These are phyloP conservation scores for Phytophthora quininea DNA, from an alignment of 352 stramenopile species.

Conservation along the genomic window DNA sequence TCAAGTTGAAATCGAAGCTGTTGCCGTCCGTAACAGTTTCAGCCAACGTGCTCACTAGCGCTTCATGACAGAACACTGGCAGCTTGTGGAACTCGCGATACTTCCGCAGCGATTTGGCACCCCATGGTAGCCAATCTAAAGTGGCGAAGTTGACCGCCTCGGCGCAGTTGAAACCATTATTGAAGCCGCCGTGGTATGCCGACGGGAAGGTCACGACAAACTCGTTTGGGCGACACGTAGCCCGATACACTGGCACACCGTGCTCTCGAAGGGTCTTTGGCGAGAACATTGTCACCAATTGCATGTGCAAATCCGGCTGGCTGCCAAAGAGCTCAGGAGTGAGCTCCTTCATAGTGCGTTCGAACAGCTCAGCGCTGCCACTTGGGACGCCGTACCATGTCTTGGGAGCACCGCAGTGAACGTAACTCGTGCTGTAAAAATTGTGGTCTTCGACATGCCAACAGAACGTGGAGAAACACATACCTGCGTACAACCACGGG, in stretches of 20 bases:
- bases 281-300: constrained; percentile 89
- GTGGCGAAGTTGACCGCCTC: constrained; percentile 93
- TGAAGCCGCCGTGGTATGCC: constrained; percentile 98
- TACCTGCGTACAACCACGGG: constrained; percentile 99
- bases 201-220: constrained; percentile 99
- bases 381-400: constrained; percentile 98
- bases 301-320: constrained; percentile 96
- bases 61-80: constrained; percentile 88
- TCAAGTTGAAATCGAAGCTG: constrained; percentile 54
- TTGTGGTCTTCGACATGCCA: constrained; percentile 99
- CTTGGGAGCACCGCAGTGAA: constrained; percentile 97
- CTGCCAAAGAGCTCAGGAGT: constrained; percentile 95
- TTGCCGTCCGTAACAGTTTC: constrained; percentile 67
- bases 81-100: constrained; percentile 84
- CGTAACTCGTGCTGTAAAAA: constrained; percentile 99
- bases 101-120: constrained; percentile 69
- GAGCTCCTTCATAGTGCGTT: constrained; percentile 89
- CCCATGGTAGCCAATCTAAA: constrained; percentile 88
- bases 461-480: constrained; percentile 99
- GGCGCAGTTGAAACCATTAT: constrained; percentile 95
- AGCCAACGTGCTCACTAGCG: constrained; percentile 78
- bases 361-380: constrained; percentile 89
- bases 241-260: constrained; percentile 94
- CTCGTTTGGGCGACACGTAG: constrained; percentile 95
- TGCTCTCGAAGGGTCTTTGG: constrained; percentile 72